Evolutionary conservation across 2,329 filamentous ascomycete species (phyloP).

Genomic region (Fonsecaea pedrosoi): DNA sequence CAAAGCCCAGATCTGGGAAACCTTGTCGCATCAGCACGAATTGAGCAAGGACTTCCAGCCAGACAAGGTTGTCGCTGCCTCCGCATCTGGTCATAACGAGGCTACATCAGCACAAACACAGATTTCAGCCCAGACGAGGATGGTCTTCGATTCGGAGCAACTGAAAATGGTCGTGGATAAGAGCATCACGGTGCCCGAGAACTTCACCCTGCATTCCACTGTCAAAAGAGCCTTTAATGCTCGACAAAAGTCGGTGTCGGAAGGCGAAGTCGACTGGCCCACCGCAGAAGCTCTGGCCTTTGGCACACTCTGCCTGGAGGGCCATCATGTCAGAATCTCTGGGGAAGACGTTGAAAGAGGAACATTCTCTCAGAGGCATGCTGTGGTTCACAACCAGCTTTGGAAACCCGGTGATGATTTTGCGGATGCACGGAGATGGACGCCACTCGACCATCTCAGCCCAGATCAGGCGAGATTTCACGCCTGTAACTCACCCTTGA

Average conservation of each 20-base stretch:
- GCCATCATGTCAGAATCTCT: conserved; percentile 95
- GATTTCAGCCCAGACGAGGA: conserved; percentile 88
- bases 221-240: conserved; percentile 92
- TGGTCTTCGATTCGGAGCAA: conserved; percentile 74
- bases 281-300: conserved; percentile 97
- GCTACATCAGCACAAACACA: conserved; percentile 97
- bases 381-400: conserved; percentile 91
- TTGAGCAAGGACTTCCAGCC: conserved; percentile 98
- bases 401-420: no score
- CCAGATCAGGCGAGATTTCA: conserved; percentile 94
- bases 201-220: conserved; percentile 89
- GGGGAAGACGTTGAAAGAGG: conserved; percentile 99
- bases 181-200: conserved; percentile 79
- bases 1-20: conserved; percentile 98
- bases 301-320: conserved; percentile 86
- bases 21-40: conserved; percentile 66
- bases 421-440: conserved; percentile 89
- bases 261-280: conserved; percentile 96
- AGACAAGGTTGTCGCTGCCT: conserved; percentile 98
- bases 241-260: conserved; percentile 87
- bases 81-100: conserved; percentile 99
- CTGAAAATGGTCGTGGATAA: conserved; percentile 82
- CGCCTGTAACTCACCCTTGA: conserved; percentile 92
- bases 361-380: conserved; percentile 97
- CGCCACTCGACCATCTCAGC: conserved; percentile 85